A percentile compares a stretch with the other conserved stretches of the same genome.
Conservation (phyloP, 139 green algal species). For the Tetratostichococcus sp. region DNA sequence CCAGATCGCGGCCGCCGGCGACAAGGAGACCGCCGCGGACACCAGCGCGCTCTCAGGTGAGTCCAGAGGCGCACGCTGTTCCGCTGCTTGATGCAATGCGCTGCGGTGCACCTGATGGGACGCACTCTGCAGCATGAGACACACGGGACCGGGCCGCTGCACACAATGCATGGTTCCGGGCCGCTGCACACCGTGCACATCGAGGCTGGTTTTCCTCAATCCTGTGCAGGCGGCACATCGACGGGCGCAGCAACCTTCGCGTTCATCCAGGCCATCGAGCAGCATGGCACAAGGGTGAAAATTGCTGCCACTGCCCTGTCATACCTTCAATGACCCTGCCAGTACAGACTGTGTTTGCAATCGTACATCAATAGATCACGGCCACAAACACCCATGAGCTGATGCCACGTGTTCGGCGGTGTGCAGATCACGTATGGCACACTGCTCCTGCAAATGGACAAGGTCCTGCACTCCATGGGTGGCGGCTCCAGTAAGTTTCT, state of each 20-base stretch:
- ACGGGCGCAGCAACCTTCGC: conserved; percentile 76
- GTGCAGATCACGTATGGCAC: conserved; percentile 15
- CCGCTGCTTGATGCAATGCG: too few species aligned
- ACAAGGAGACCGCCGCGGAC: conserved; percentile 60
- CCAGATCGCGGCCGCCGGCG: conserved; percentile 67
- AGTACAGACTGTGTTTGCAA: too few species aligned
- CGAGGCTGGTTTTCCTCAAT: too few species aligned
- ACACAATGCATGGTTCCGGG: too few species aligned
- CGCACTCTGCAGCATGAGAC: conserved; percentile 8
- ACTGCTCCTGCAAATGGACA: conserved; percentile 15
- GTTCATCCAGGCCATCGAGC: conserved; percentile 72
- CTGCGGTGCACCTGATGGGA: too few species aligned
- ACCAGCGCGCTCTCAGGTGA: conserved; percentile 33
- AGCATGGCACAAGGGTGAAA: background rate
- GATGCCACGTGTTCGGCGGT: too few species aligned
- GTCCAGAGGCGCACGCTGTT: background rate
- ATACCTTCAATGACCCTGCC: too few species aligned
- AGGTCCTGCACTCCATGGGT: background rate
- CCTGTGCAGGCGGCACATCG: conserved; percentile 42
- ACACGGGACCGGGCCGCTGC: too few species aligned
- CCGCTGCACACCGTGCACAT: too few species aligned
- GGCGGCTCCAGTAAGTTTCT: background rate
- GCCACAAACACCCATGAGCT: too few species aligned
- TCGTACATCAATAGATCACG: too few species aligned
- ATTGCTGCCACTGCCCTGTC: too few species aligned